Evolutionary conservation across 345 rosid genomes (phyloP).

Genomic region (Capsella bursapastoris): DNA sequence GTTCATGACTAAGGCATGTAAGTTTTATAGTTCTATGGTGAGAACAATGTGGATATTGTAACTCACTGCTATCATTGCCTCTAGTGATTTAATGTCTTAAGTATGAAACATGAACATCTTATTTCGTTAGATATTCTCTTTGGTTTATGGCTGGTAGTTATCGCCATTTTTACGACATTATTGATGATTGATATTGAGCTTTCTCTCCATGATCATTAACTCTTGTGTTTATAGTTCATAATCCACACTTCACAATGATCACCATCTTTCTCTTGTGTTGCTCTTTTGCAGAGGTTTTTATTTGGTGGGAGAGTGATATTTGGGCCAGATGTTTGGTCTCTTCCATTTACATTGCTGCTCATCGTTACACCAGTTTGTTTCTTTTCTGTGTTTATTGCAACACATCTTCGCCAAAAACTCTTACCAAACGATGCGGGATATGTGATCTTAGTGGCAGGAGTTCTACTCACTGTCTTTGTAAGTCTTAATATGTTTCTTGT

Average conservation of each 20-base stretch:
- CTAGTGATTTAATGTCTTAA: neutral
- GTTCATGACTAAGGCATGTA: neutral
- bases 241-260: neutral
- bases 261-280: conserved; percentile 16
- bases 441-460: conserved; percentile 66
- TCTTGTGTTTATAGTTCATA: neutral
- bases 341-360: conserved; percentile 75
- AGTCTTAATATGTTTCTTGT: conserved; percentile 41
- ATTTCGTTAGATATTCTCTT: neutral
- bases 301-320: conserved; percentile 91
- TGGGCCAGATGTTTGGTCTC: conserved; percentile 93
- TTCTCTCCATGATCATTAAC: neutral
- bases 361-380: conserved; percentile 68
- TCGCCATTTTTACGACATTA: neutral
- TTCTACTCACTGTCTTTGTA: conserved; percentile 68
- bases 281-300: conserved; percentile 70
- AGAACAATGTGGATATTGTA: neutral
- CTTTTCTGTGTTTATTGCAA: conserved; percentile 82
- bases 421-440: conserved; percentile 70
- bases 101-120: neutral
- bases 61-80: neutral
- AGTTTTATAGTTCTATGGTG: neutral
- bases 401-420: conserved; percentile 86
- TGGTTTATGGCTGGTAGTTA: neutral
- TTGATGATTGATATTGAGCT: neutral